A percentile compares a stretch with the other conserved stretches of the same genome.
phyloP scores from a whole-genome alignment of 129 eudicot genomes.

The Chrysanthemum lavandulifolium region DNA sequence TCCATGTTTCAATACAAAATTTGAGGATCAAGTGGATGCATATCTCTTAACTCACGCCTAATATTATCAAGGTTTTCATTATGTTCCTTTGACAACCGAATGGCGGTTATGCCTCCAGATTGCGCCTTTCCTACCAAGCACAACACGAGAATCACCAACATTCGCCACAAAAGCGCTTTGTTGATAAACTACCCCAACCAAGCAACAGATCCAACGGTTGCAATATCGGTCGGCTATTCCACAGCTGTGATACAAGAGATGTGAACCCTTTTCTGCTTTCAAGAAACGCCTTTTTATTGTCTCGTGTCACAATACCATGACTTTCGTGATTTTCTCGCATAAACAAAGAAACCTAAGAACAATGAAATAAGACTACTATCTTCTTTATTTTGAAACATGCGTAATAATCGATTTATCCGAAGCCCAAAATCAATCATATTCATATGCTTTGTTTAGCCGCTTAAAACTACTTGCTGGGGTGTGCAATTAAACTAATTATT shows the following conservation, averaged over 20 bases:
- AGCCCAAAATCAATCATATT: neutral
- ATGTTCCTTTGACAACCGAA: conserved; percentile 64
- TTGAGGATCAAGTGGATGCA: conserved; percentile 73
- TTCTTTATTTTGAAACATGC: conserved; percentile 9
- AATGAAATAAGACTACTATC: conserved; percentile 25
- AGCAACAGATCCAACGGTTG: conserved; percentile 69
- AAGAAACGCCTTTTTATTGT: conserved; percentile 49
- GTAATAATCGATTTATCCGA: neutral
- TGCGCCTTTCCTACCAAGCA: conserved; percentile 49
- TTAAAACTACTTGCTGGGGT: neutral
- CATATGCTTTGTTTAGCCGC: neutral
- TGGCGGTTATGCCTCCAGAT: conserved; percentile 43
- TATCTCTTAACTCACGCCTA: conserved; percentile 47
- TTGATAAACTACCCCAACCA: conserved; percentile 57
- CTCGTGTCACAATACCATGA: conserved; percentile 50
- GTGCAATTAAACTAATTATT: neutral
- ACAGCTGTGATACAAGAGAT: conserved; percentile 42
- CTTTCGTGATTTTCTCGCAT: conserved; percentile 46
- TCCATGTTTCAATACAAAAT: conserved; percentile 57
- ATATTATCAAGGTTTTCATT: conserved; percentile 54
- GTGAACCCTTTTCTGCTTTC: conserved; percentile 58
- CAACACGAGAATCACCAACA: conserved; percentile 68
- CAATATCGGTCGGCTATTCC: conserved; percentile 47
- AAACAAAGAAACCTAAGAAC: conserved; percentile 46
- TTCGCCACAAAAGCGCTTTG: conserved; percentile 67